Evolutionary conservation across 2,329 filamentous ascomycete species (phyloP).

Genomic region (Fusarium anguioides): DNA sequence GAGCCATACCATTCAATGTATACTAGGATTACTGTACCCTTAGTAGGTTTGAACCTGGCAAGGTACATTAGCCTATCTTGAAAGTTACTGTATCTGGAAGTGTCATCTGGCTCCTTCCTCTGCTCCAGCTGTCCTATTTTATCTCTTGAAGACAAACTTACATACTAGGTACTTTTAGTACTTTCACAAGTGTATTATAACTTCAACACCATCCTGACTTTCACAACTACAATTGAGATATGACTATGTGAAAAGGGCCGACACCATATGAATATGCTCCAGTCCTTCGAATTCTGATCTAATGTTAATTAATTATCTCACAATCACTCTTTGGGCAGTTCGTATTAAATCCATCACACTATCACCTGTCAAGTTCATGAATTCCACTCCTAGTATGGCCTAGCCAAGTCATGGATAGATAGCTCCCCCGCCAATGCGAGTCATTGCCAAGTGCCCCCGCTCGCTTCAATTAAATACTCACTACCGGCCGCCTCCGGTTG

Average conservation of each 20-base stretch:
- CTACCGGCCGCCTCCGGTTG: conserved; percentile 36
- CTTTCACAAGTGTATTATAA: conserved; percentile 1
- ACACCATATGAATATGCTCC: neutral
- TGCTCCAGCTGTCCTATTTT: conserved; percentile 7
- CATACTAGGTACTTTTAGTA: too few relatives aligned
- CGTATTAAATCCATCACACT: conserved; percentile 7
- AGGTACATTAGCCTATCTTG: conserved; percentile 29
- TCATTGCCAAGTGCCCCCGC: conserved; percentile 38
- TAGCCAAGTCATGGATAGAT: conserved; percentile 32
- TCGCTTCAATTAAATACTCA: conserved; percentile 29
- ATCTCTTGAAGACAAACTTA: neutral
- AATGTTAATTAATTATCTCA: conserved; percentile 6
- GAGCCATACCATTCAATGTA: conserved; percentile 11
- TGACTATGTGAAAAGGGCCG: neutral
- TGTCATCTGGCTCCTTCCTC: conserved; percentile 2
- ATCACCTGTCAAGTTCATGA: conserved; percentile 13
- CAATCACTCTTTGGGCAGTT: neutral
- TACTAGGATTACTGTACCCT: conserved; percentile 14
- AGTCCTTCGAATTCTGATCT: neutral
- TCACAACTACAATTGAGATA: neutral
- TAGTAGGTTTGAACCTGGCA: conserved; percentile 14
- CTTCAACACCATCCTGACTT: neutral
- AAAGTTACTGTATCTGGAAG: conserved; percentile 1
- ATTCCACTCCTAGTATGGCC: conserved; percentile 16
- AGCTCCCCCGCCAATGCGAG: conserved; percentile 44